Evolutionary conservation across 192 early-diverging fungal species (phyloP).

Genomic region (Rhizoclosmatium sp.): DNA sequence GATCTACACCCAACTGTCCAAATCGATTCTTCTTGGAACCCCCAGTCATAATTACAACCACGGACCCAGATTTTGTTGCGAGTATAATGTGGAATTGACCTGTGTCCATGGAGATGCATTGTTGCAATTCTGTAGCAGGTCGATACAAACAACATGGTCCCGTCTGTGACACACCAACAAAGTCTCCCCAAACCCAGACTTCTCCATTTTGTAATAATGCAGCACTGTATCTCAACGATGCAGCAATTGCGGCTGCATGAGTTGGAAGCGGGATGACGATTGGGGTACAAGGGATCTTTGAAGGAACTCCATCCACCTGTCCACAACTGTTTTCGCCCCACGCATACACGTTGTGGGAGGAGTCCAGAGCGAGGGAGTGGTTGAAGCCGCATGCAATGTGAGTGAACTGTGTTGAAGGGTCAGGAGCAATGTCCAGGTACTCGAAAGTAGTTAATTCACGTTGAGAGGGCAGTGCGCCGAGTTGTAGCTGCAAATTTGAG

Average conservation of each 20-base stretch:
- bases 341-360: constrained; percentile 23
- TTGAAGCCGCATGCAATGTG: constrained; percentile 72
- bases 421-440: background rate
- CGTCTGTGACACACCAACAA: background rate
- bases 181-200: constrained; percentile 64
- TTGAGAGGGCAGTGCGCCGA: background rate
- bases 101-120: constrained; percentile 61
- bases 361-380: constrained; percentile 48
- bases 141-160: background rate
- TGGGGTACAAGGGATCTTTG: background rate
- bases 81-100: constrained; percentile 40
- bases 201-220: constrained; percentile 47
- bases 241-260: constrained; percentile 15
- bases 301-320: constrained; percentile 29
- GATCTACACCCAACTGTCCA: constrained; percentile 20
- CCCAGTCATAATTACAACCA: background rate
- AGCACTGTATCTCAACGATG: constrained; percentile 38
- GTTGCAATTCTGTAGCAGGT: constrained; percentile 15
- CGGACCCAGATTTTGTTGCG: background rate
- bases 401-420: constrained; percentile 9
- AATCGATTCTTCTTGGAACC: constrained; percentile 31
- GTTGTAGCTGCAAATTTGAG: constrained; percentile 58
- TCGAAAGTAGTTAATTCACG: background rate
- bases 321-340: constrained; percentile 41
- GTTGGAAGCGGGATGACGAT: background rate